Base-by-base conservation (phyloP, 371 early-diverging fungal species). In the Sporodiniella umbellata region DNA sequence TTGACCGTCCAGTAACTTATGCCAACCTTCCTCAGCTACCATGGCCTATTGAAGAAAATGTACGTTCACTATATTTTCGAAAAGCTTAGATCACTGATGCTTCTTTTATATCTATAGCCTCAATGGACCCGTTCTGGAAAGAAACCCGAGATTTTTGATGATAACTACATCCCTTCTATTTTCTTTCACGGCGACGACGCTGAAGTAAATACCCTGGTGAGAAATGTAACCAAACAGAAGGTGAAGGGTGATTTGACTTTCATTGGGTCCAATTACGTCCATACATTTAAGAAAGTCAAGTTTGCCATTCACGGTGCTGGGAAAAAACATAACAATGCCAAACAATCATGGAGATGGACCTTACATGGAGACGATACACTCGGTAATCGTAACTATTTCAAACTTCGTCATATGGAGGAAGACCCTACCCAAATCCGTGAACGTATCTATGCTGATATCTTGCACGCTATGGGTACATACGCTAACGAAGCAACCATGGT, bases 341-440 rank as follows among this genome's bases (percentile, higher is more conserved):
- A 80, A 57, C 80, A 80, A 58, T 72, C 72, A 35, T 80, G 80
- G 80, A 68, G 70, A 49, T 72, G 72, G 72, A 42, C 38, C 1
- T 58, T 78, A 24, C 46, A 56, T 6, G 42, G 45, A 2, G 64
- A 64, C 1, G 59, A 78, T n/a, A 53, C 42, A 18, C 39, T 69
- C 11, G 69, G 58, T 42, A 61, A 66, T 26, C 78, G 80, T 46
- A 65, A 54, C 62, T 72, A 61, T 54, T 76, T 80, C 66, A 80
- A 80, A 57, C 56, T 78, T 31, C 74, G 80, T 48, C 78, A 80
- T 47, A 72, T 72, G 69, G 77, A 80, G 51, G 75, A 74, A 60
- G 80, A 80, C 33, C 80, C 80, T 33, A 80, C 80, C 22, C 80
- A 80, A 53, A 70, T 80, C 28, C 80, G 80, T 55, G 80, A 80